Evolutionary conservation across 306 rosid species (phyloP).

Genomic region (Urtica urens): DNA sequence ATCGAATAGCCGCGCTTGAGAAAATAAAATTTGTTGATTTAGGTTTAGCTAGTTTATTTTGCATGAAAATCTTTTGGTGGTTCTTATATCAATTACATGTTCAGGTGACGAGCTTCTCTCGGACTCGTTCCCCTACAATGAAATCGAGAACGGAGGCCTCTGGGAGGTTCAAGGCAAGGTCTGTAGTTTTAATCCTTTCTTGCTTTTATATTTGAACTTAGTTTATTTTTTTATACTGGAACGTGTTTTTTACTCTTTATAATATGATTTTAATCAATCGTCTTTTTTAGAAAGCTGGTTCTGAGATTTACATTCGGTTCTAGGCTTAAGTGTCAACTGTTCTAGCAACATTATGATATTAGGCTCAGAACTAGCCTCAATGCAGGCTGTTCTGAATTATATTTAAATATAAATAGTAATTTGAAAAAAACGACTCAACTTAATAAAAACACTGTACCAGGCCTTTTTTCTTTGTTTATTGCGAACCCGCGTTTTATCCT

Average conservation of each 20-base stretch:
- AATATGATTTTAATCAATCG: neutral
- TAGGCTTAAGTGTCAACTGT: too few species aligned
- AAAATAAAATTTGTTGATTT: neutral
- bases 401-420: too few species aligned
- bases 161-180: constrained; percentile 92
- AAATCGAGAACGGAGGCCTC: constrained; percentile 49
- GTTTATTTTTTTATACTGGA: neutral
- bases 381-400: too few species aligned
- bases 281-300: too few species aligned
- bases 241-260: neutral
- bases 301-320: too few species aligned
- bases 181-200: constrained; percentile 9
- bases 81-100: neutral
- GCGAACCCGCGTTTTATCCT: too few species aligned
- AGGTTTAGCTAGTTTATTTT: neutral
- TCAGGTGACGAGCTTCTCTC: constrained; percentile 89
- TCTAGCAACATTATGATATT: too few species aligned
- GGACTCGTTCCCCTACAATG: constrained; percentile 58
- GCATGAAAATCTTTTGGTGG: neutral
- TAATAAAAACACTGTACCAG: too few species aligned
- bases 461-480: too few species aligned
- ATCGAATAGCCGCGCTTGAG: neutral
- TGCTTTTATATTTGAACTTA: neutral
- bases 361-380: too few species aligned
- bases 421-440: too few species aligned